Evolutionary conservation across 176 grass and related monocot genomes (phyloP).

Genomic region (Juncus effusus): DNA sequence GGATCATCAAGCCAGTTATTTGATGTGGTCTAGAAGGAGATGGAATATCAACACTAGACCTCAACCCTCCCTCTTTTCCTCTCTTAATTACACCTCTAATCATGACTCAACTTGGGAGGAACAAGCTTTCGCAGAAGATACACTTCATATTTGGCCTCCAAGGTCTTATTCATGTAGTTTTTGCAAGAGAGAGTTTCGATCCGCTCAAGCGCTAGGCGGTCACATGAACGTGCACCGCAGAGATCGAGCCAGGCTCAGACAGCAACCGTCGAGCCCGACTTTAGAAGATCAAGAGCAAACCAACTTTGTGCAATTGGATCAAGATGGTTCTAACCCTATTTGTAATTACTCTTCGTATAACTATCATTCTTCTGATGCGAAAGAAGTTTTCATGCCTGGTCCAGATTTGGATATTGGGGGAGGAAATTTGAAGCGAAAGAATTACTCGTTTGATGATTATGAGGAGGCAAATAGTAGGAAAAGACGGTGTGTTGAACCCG

Average conservation of each 20-base stretch:
- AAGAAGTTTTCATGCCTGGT: constrained; percentile 15
- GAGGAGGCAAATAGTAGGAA: constrained; percentile 18
- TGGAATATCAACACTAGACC: constrained; percentile 6
- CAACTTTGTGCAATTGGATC: constrained; percentile 2
- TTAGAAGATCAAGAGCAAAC: constrained; percentile 11
- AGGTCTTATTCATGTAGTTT: constrained; percentile 86
- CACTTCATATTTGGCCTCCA: constrained; percentile 77
- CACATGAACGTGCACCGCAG: constrained; percentile 99
- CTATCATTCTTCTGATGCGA: constrained; percentile 16
- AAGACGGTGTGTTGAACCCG: constrained; percentile 31
- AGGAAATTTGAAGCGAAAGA: constrained; percentile 20
- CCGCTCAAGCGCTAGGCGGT: constrained; percentile 86
- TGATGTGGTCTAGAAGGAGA: background rate
- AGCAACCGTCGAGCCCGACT: constrained; percentile 10
- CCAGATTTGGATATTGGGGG: constrained; percentile 8
- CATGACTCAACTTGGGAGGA: constrained; percentile 67
- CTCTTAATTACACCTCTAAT: background rate
- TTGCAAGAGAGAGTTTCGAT: constrained; percentile 81
- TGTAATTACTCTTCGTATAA: constrained; percentile 1
- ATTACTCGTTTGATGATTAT: constrained; percentile 4
- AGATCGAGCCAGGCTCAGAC: constrained; percentile 66
- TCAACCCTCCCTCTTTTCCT: constrained; percentile 1
- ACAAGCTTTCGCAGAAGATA: constrained; percentile 71
- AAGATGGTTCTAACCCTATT: constrained; percentile 27
- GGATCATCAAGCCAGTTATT: constrained; percentile 16